These are phyloP conservation scores for Apophysomyces elegans DNA, from an alignment of 371 early-diverging fungal species.

Conservation along the genomic window DNA sequence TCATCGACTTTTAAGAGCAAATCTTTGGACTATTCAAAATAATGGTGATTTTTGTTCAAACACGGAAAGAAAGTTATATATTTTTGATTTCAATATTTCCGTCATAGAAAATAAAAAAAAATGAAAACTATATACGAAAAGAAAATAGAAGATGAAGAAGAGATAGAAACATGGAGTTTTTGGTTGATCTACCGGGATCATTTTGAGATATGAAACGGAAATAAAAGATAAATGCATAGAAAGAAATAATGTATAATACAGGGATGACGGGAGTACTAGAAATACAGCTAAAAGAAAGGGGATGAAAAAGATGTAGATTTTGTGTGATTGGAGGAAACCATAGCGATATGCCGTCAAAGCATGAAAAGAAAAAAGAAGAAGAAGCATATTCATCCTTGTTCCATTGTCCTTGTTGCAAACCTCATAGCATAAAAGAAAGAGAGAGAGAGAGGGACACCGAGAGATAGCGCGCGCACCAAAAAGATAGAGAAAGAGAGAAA, in stretches of 20 bases:
- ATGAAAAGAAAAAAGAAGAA: constrained; percentile 2
- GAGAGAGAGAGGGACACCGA: too few species aligned
- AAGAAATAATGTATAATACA: constrained; percentile 8
- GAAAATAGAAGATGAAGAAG: constrained; percentile 5
- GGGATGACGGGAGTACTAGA: neutral
- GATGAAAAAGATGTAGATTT: neutral
- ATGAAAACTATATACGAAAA: neutral
- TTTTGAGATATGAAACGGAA: constrained; percentile 12
- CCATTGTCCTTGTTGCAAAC: neutral
- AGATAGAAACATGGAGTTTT: constrained; percentile 8
- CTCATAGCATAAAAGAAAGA: too few species aligned
- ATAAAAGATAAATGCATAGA: constrained; percentile 14
- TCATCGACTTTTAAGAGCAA: neutral
- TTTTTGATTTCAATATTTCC: too few species aligned
- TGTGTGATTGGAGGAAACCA: neutral
- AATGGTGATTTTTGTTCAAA: too few species aligned
- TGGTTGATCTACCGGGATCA: constrained; percentile 5
- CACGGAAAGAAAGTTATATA: neutral
- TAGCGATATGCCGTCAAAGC: constrained; percentile 11
- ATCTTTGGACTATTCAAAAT: too few species aligned
- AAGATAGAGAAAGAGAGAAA: neutral
- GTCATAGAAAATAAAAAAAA: neutral
- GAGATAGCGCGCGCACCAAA: too few species aligned
- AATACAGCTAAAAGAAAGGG: neutral
- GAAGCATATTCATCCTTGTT: constrained; percentile 5